Evolutionary conservation across 495 filamentous ascomycete genomes (phyloP).

Genomic region (Corynascus novoguineensis): DNA sequence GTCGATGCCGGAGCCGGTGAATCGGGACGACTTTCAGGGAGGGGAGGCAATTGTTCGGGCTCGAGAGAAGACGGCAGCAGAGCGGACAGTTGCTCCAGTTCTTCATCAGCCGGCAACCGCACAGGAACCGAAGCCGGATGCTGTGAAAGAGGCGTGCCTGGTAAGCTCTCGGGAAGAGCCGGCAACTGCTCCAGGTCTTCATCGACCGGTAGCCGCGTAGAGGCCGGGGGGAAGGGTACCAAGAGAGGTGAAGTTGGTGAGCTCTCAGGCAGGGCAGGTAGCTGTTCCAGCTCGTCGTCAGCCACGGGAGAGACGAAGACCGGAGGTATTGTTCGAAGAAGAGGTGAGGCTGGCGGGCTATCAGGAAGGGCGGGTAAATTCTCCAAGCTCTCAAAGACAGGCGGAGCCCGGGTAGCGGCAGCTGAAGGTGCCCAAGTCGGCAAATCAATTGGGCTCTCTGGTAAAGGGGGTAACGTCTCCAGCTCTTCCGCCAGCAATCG

Average conservation of each 20-base stretch:
- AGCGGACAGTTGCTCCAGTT: not conserved
- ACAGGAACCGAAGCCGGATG: not conserved
- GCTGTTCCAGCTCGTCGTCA: not conserved
- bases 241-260: not conserved
- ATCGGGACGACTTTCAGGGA: not conserved
- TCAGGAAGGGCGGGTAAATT: not conserved
- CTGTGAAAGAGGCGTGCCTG: not conserved
- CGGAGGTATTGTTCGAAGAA: not conserved
- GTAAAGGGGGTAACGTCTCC: conserved; percentile 6
- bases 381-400: not conserved
- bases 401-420: not conserved
- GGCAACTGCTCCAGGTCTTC: not conserved
- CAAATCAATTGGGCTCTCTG: conserved; percentile 1
- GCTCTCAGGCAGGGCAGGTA: conserved; percentile 5
- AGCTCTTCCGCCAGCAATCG: not conserved
- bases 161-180: not conserved
- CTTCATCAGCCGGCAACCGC: not conserved
- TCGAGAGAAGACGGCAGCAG: not conserved
- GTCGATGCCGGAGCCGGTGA: not conserved
- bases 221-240: not conserved
- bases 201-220: not conserved
- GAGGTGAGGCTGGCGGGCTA: not conserved
- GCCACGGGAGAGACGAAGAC: not conserved
- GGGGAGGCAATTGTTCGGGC: not conserved
- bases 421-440: not conserved